phyloP scores from a whole-genome alignment of 2,329 filamentous ascomycete genomes.

The Diaporthe helianthi region DNA sequence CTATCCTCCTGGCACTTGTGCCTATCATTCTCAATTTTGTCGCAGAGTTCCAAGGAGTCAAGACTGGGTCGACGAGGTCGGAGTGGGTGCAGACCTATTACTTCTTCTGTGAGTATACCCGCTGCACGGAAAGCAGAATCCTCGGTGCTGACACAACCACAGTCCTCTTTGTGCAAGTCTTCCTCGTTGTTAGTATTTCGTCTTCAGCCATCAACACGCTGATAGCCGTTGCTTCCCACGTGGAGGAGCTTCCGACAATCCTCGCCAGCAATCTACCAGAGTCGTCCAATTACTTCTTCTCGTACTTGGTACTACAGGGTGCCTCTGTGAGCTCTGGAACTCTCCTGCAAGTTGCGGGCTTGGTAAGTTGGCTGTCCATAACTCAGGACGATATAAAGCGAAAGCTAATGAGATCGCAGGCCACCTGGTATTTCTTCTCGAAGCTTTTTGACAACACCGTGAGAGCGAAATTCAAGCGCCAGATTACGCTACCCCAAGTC shows the following conservation, averaged over 20 bases:
- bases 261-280: constrained; percentile 83
- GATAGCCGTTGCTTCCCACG: constrained; percentile 62
- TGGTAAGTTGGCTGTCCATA: constrained; percentile 54
- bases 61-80: constrained; percentile 80
- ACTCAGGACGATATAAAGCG: background rate
- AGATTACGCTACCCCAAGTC: constrained; percentile 78
- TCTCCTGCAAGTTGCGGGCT: constrained; percentile 79
- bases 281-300: constrained; percentile 96
- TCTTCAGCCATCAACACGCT: constrained; percentile 72
- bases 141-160: background rate
- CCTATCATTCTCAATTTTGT: constrained; percentile 80
- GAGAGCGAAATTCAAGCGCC: constrained; percentile 82
- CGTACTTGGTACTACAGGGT: constrained; percentile 95
- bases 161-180: constrained; percentile 80
- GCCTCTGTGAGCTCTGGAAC: constrained; percentile 90
- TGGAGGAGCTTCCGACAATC: constrained; percentile 71
- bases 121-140: background rate
- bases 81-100: constrained; percentile 92
- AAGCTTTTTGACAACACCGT: constrained; percentile 84
- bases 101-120: constrained; percentile 66
- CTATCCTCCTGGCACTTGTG: constrained; percentile 79
- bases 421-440: constrained; percentile 79
- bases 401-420: constrained; percentile 25
- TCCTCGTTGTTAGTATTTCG: constrained; percentile 88
- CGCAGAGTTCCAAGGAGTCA: constrained; percentile 76